These are phyloP conservation scores for Purshia tridentata DNA, from an alignment of 306 rosid genomes.

Conservation along the genomic window DNA sequence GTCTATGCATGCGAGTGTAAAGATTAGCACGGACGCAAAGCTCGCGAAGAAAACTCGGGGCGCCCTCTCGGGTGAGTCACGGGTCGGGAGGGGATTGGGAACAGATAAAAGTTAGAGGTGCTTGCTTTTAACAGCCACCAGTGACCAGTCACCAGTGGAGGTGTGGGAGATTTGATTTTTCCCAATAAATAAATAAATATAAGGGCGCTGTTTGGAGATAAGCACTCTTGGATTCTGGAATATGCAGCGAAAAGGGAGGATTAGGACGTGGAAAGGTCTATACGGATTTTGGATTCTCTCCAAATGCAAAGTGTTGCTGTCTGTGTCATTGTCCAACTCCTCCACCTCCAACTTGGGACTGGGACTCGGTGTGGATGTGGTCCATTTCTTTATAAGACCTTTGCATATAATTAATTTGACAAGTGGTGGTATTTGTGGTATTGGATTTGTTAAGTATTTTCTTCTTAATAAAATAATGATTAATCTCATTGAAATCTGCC, in stretches of 20 bases:
- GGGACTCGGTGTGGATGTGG: background rate
- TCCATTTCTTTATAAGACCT: background rate
- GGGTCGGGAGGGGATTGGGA: no score
- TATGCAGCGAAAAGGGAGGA: slow-evolving; percentile 23
- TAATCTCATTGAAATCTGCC: no score
- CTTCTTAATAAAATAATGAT: background rate
- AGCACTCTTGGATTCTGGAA: slow-evolving; percentile 42
- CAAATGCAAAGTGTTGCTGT: background rate
- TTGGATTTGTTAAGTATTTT: background rate
- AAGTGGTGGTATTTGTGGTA: background rate
- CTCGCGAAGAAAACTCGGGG: slow-evolving; percentile 8
- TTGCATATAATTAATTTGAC: background rate
- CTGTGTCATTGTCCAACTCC: slow-evolving; percentile 5
- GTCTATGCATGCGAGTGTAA: background rate
- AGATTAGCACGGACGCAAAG: background rate
- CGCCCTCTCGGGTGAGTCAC: slow-evolving; percentile 16
- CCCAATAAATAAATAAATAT: background rate
- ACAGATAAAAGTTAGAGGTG: slow-evolving; percentile 9
- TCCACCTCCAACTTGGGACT: background rate
- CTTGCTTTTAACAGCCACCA: background rate
- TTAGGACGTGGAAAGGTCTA: slow-evolving; percentile 29
- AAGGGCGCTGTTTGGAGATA: slow-evolving; percentile 23
- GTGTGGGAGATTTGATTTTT: background rate
- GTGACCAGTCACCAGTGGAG: background rate
- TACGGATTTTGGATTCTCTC: slow-evolving; percentile 13